Evolutionary conservation across 2,329 filamentous ascomycete genomes (phyloP), one percentile per base, ranked within the genome.

Genomic region (Neofusicoccum sp.): DNA sequence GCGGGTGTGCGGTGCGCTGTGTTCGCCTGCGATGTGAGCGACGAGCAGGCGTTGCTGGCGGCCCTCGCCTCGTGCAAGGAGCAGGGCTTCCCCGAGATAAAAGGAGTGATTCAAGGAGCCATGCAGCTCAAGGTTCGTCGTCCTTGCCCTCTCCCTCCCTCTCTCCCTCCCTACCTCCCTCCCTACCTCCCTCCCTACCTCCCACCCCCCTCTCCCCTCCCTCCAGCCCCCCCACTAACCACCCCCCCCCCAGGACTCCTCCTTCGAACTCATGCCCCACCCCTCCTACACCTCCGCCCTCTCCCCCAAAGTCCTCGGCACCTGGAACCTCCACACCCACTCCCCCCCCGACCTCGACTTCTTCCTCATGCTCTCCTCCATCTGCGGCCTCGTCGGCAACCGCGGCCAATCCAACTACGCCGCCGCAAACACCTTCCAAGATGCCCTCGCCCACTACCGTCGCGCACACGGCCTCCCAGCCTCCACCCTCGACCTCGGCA

Each of bases 341-440:
- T 28, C 47, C 3, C 33, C 52, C n/a, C 28, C 43, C 64, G 12
- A 64, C 14, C 63, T 73, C 1, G 71, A 73, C 63, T 73, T 73
- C 65, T 73, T 74, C 65, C 34, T 66, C 59, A 69, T 73, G 66
- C 64, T 64, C 4, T 67, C 52, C 8, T 69, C 70, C 7, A 56
- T 68, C 14, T 48, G 37, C 1, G 49, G 67, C 11, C 54, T 70
- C n/a, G 3, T 66, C 12, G 69, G 54, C 5, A 22, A 65, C 12
- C 41, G 64, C 1, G 67, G 69, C 14, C 69, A 73, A 59, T 68
- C 7, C 7, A 65, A 69, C 7, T 74, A 74, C 63, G 72, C 67
- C 6, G 63, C 71, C 16, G 68, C 64, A 6, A 73, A 72, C 52
- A 65, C 72, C 1, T 75, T 71, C 56, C 68, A 73, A 12, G 72